Percentiles rank a stretch among this genome's conserved stretches.
Conservation (phyloP, 208 protist species). For the Porcisia hertigi region DNA sequence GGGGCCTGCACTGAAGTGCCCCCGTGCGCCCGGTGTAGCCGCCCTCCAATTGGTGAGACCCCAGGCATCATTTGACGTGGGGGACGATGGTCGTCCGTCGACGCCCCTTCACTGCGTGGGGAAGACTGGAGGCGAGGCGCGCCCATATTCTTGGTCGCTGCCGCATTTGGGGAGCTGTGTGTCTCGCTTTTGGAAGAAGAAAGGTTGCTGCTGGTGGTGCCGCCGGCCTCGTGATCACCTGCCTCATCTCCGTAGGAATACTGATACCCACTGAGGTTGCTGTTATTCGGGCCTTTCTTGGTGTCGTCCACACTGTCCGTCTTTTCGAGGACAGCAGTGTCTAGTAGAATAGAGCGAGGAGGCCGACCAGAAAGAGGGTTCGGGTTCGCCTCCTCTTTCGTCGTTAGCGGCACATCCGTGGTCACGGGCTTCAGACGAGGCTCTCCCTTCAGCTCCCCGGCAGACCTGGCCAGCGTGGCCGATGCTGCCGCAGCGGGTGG, state of each 20-base stretch:
- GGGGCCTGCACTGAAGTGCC: background rate
- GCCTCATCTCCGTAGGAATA: slow-evolving; percentile 16
- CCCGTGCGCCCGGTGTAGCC: background rate
- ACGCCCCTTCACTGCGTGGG: slow-evolving; percentile 7
- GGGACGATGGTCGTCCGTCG: slow-evolving; percentile 1
- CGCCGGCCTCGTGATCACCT: slow-evolving; percentile 22
- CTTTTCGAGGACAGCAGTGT: slow-evolving; percentile 25
- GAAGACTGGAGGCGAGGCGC: slow-evolving; percentile 11
- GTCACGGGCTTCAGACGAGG: background rate
- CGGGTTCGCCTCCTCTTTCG: slow-evolving; percentile 3
- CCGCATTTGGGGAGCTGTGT: background rate
- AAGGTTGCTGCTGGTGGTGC: slow-evolving; percentile 34
- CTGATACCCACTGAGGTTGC: slow-evolving; percentile 1
- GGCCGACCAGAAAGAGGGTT: slow-evolving; percentile 5
- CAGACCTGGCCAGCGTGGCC: background rate
- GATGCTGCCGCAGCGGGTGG: slow-evolving; percentile 2
- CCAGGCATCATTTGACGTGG: background rate
- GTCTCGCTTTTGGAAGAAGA: slow-evolving; percentile 28
- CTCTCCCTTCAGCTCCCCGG: background rate
- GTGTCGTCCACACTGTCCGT: background rate
- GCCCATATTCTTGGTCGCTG: background rate
- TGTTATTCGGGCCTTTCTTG: background rate
- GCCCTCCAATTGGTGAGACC: background rate
- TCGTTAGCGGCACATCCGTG: background rate
- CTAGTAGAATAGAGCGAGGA: slow-evolving; percentile 26